Conservation (phyloP, 2,329 filamentous ascomycete genomes). For the Arthroderma sp. region DNA sequence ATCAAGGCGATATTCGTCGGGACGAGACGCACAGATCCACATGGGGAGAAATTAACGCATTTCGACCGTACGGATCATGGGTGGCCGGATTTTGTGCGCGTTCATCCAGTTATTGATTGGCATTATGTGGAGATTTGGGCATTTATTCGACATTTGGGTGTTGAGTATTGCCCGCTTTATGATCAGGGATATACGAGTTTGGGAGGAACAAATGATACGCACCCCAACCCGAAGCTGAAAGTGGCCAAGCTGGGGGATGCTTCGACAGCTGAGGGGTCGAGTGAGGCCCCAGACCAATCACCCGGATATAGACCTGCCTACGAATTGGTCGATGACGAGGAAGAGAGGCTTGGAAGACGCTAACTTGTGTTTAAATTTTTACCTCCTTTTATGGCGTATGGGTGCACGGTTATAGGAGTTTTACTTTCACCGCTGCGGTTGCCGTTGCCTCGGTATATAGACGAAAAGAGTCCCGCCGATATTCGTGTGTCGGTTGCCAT, state of each 20-base stretch:
- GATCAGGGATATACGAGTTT: conserved; percentile 81
- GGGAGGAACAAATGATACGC: conserved; percentile 79
- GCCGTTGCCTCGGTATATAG: no score
- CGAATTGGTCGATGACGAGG: conserved; percentile 58
- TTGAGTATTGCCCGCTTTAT: conserved; percentile 79
- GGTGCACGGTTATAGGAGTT: no score
- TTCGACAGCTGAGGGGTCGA: conserved; percentile 17
- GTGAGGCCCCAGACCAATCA: conserved; percentile 13
- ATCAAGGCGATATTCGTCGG: conserved; percentile 77
- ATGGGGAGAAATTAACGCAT: conserved; percentile 62
- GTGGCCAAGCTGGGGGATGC: background rate
- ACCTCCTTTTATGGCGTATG: no score
- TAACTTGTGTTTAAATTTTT: conserved; percentile 13
- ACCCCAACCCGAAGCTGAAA: conserved; percentile 67
- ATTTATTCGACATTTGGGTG: conserved; percentile 57
- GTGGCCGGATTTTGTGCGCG: conserved; percentile 84
- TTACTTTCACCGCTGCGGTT: no score
- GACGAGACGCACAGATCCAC: conserved; percentile 81
- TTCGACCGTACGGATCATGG: conserved; percentile 80
- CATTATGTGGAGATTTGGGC: conserved; percentile 91
- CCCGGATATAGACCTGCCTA: conserved; percentile 57
- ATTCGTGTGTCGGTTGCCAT: no score
- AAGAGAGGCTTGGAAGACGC: conserved; percentile 66
- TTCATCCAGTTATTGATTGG: conserved; percentile 97
- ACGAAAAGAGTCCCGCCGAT: no score